These are phyloP conservation scores for Periconia sp. DNA, from an alignment of 2,329 filamentous ascomycete species.

Conservation along the genomic window DNA sequence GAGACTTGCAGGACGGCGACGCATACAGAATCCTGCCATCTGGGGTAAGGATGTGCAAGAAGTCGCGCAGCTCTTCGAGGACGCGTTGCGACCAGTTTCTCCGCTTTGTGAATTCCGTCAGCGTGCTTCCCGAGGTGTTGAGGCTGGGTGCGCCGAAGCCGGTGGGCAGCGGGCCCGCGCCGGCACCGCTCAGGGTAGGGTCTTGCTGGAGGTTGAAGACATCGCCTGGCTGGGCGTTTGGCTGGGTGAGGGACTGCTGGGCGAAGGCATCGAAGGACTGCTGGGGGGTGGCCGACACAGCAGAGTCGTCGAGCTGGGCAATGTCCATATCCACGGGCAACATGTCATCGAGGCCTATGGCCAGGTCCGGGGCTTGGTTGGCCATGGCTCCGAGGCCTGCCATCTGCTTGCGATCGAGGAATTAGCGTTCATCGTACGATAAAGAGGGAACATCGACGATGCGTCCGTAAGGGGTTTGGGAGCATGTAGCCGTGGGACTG, in stretches of 20 bases:
- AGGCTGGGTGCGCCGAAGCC: slow-evolving; percentile 53
- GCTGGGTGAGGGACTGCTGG: slow-evolving; percentile 20
- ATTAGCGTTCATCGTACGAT: slow-evolving; percentile 11
- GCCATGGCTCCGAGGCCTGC: slow-evolving; percentile 27
- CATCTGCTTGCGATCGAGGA: slow-evolving; percentile 29
- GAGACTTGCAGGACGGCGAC: slow-evolving; percentile 72
- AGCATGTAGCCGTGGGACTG: not conserved
- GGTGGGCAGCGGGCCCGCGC: slow-evolving; percentile 58
- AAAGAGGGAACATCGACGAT: not conserved
- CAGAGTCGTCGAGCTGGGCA: slow-evolving; percentile 33
- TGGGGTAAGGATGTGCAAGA: slow-evolving; percentile 83
- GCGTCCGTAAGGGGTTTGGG: not conserved
- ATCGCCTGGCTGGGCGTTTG: slow-evolving; percentile 18
- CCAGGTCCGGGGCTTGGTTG: slow-evolving; percentile 38
- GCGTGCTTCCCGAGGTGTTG: slow-evolving; percentile 54
- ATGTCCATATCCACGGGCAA: slow-evolving; percentile 51
- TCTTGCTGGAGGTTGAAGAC: slow-evolving; percentile 24
- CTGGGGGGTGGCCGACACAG: slow-evolving; percentile 22
- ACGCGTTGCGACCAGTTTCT: slow-evolving; percentile 85
- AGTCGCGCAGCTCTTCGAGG: slow-evolving; percentile 85
- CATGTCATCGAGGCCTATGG: slow-evolving; percentile 49
- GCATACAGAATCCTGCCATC: slow-evolving; percentile 82
- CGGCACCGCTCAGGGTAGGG: slow-evolving; percentile 47
- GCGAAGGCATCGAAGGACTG: slow-evolving; percentile 20
- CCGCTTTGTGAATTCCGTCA: slow-evolving; percentile 67